These are phyloP conservation scores for Fusarium sp. DNA, from an alignment of 2,329 filamentous ascomycete species.

Conservation along the genomic window DNA sequence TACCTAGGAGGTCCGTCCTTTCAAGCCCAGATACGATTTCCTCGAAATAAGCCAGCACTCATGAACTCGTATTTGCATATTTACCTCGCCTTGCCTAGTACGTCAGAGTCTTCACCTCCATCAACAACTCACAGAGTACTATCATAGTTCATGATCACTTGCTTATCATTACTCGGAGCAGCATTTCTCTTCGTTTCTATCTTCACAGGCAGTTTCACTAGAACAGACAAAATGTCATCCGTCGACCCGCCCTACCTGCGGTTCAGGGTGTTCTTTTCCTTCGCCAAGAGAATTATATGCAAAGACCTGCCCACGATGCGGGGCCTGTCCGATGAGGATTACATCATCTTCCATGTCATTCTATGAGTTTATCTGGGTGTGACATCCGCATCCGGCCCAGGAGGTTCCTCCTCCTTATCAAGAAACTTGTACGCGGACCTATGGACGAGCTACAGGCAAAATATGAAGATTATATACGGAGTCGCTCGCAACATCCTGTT, in stretches of 20 bases:
- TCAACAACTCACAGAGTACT: not conserved
- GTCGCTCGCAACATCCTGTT: not conserved
- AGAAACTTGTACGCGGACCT: not conserved
- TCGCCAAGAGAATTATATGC: not conserved
- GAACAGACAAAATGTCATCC: not conserved
- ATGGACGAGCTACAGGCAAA: not conserved
- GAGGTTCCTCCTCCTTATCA: not conserved
- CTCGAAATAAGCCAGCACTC: too few relatives aligned
- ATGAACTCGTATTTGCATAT: not conserved
- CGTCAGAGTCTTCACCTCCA: not conserved
- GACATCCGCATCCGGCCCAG: not conserved
- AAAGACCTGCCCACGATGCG: not conserved
- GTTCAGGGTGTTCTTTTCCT: not conserved
- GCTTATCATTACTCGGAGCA: not conserved
- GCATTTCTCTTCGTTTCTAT: not conserved
- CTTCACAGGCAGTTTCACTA: not conserved
- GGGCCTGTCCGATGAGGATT: not conserved
- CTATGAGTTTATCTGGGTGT: not conserved
- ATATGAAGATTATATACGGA: not conserved
- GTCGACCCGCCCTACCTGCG: not conserved
- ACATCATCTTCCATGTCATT: not conserved
- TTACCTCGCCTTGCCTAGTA: not conserved
- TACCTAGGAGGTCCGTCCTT: not conserved
- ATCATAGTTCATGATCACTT: not conserved
- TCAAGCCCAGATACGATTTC: not conserved